Base-by-base conservation (phyloP, 495 filamentous ascomycete species). In the Pseudevernia furfuracea region DNA sequence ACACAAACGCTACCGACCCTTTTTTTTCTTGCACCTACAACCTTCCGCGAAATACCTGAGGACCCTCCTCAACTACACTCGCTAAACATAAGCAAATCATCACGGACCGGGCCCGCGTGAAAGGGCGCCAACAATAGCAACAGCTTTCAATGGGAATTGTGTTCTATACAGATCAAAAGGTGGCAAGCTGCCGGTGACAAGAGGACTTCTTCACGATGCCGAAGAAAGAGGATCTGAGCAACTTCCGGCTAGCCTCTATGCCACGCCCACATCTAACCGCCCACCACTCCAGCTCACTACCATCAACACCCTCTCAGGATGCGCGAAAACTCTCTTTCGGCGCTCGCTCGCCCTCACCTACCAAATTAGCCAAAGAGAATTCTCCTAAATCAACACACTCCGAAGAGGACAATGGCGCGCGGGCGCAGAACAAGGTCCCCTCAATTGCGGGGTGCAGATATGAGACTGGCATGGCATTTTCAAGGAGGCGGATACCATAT, bases 341-440 rank as follows among this genome's bases (percentile, higher is more conserved):
- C 71, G 93, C 90, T 30, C 82, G 92, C 62, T 92, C 94, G 57
- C 93, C 89, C 17, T 97, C 93, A 7, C 93, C 93, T 37, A 85
- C 80, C 68, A 85, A 85, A 61, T 85, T 80, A 15, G 68, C 82
- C 4, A 76, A 79, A 64, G 90, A 86, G 74, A 90, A 90, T 68
- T 97, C 93, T 28, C 94, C 94, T 36, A 85, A 90, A 62, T 97
- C 94, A 4, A 90, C 87, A 8, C 89, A 91, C 70, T 97, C 92
- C 48, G 94, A 97, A 75, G 86, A 90, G 3, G 68, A 71, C 41
- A 59, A 49, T 41, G 41, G 53, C 17, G 15, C 44, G 15, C 69
- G 63, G 12, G 63, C 64, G 37, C 69, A 57, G 15, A 34, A 46
- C 36, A 69, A 67, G 36, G 66, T 58, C 7, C 64, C 68, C 1